Conservation (phyloP, 345 rosid species). For the Viola odorata region DNA sequence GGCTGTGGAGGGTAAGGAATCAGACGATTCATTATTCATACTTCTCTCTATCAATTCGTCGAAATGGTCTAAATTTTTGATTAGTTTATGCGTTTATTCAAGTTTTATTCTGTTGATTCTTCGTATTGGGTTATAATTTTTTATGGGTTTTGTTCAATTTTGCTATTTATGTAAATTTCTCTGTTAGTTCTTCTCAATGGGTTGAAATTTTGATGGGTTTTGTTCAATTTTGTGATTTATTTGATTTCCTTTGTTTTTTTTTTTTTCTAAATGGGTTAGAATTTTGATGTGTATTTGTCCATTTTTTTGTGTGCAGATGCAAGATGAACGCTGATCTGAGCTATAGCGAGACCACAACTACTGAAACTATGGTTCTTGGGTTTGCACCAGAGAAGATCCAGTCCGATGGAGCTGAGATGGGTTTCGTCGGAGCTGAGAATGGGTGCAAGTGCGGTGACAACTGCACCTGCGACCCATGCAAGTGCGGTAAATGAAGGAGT, state of each 20-base stretch:
- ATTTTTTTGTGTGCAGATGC: constrained; percentile 39
- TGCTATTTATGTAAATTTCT: no score
- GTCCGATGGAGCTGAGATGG: constrained; percentile 51
- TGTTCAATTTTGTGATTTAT: neutral
- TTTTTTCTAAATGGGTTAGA: no score
- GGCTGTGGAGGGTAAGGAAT: constrained; percentile 19
- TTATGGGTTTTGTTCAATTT: no score
- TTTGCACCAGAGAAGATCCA: constrained; percentile 39
- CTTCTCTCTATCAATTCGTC: neutral
- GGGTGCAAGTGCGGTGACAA: constrained; percentile 80
- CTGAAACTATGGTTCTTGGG: constrained; percentile 53
- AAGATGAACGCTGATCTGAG: constrained; percentile 69
- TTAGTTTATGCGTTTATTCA: no score
- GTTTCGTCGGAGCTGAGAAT: constrained; percentile 41
- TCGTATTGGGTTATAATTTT: no score
- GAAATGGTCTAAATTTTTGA: no score
- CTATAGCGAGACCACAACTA: constrained; percentile 40
- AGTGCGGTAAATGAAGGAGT: constrained; percentile 47
- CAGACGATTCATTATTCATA: no score
- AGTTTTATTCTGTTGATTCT: no score
- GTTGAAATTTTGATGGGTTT: no score
- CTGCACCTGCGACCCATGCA: constrained; percentile 91
- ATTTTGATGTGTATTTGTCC: neutral
- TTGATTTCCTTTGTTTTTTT: neutral
- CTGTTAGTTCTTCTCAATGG: no score